phyloP scores from a whole-genome alignment of 495 filamentous ascomycete species.

The Parachaetomium inaequale region DNA sequence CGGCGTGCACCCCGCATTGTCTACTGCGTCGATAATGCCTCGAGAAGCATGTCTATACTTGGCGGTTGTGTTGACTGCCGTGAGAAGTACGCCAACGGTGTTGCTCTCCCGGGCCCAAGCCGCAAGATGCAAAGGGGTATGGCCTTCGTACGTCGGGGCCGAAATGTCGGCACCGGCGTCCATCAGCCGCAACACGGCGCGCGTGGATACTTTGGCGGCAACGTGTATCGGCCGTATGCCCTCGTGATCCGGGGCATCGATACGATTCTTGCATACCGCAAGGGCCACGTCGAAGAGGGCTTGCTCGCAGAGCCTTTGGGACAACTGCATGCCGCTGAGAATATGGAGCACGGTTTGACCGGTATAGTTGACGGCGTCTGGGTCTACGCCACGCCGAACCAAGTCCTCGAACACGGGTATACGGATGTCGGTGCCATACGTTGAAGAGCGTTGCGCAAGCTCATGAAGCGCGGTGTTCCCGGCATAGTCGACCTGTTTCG shows the following conservation, averaged over 20 bases:
- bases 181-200: slow-evolving; percentile 36
- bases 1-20: slow-evolving; percentile 25
- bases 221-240: slow-evolving; percentile 32
- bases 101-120: slow-evolving; percentile 36
- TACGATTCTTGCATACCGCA: not conserved
- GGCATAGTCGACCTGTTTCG: slow-evolving; percentile 7
- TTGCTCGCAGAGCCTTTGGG: no score
- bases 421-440: not conserved
- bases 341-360: slow-evolving; percentile 17
- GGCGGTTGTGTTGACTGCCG: slow-evolving; percentile 18
- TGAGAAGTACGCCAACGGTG: slow-evolving; percentile 38
- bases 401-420: not conserved
- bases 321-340: not conserved
- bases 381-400: slow-evolving; percentile 8
- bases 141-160: slow-evolving; percentile 28
- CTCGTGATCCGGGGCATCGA: slow-evolving; percentile 12
- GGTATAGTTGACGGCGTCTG: slow-evolving; percentile 12
- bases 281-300: not conserved
- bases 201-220: slow-evolving; percentile 34
- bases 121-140: slow-evolving; percentile 42
- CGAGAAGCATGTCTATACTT: not conserved
- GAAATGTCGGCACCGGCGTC: slow-evolving; percentile 32
- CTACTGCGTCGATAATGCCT: slow-evolving; percentile 21
- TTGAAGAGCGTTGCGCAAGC: not conserved
- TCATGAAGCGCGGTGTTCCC: slow-evolving; percentile 19